A percentile compares a stretch with the other conserved stretches of the same genome.
Evolutionary conservation across 768 basidiomycete genomes (phyloP).

Genomic region (Hypholoma sublateritium): DNA sequence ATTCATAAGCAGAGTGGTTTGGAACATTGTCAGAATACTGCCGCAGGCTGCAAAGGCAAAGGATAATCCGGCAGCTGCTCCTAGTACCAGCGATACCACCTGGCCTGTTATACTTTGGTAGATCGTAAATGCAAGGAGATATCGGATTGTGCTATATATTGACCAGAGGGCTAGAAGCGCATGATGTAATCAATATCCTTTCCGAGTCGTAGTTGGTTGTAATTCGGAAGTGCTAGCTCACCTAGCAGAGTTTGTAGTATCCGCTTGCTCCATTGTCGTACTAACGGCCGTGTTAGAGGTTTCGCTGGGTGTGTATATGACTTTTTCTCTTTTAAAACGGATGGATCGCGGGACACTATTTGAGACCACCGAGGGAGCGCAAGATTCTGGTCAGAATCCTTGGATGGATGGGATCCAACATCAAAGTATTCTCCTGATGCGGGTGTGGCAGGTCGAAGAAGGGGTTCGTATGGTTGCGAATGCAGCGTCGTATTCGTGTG

Average conservation of each 20-base stretch:
- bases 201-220: not conserved
- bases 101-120: slow-evolving; percentile 45
- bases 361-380: slow-evolving; percentile 27
- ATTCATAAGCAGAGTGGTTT: slow-evolving; percentile 37
- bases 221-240: slow-evolving; percentile 20
- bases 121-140: slow-evolving; percentile 56
- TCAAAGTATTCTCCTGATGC: slow-evolving; percentile 35
- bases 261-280: slow-evolving; percentile 32
- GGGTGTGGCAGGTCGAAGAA: slow-evolving; percentile 35
- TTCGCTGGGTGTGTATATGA: slow-evolving; percentile 1
- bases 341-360: slow-evolving; percentile 26
- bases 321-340: slow-evolving; percentile 27
- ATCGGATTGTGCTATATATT: slow-evolving; percentile 61
- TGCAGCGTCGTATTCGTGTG: slow-evolving; percentile 37
- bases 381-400: slow-evolving; percentile 25
- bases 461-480: slow-evolving; percentile 45
- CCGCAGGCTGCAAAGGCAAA: slow-evolving; percentile 42
- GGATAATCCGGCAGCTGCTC: slow-evolving; percentile 42
- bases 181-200: not conserved
- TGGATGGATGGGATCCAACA: slow-evolving; percentile 34
- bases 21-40: slow-evolving; percentile 40
- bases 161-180: slow-evolving; percentile 52
- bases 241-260: slow-evolving; percentile 37
- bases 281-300: slow-evolving; percentile 20
- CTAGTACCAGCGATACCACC: slow-evolving; percentile 47